These are phyloP conservation scores for Microbotryum lychnidis-dioicae DNA, from an alignment of 1,284 basidiomycete genomes.

Conservation along the genomic window DNA sequence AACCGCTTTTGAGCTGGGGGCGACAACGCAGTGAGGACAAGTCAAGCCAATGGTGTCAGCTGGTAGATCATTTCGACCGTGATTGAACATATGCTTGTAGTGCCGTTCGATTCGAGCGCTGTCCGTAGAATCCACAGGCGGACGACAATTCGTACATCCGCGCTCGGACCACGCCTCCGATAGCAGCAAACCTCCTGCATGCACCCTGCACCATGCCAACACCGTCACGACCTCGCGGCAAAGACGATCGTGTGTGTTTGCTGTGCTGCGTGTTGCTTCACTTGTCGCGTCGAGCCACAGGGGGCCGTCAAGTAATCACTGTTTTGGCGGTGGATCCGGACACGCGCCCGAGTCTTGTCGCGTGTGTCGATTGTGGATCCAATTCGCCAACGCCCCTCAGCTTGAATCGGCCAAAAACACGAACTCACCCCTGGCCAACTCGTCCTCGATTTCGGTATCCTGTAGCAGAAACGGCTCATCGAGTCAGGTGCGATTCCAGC, in stretches of 20 bases:
- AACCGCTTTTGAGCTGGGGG: constrained; percentile 81
- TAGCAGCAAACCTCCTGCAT: not conserved
- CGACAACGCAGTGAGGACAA: not conserved
- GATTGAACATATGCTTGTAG: no score
- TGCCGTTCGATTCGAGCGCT: no score
- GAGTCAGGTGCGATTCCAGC: not conserved
- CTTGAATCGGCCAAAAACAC: not conserved
- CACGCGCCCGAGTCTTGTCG: not conserved
- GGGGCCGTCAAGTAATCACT: not conserved
- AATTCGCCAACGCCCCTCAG: not conserved
- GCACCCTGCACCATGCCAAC: no score
- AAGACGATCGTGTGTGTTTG: no score
- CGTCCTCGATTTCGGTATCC: constrained; percentile 97
- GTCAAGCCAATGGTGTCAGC: no score
- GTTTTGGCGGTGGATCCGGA: not conserved
- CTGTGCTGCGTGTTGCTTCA: not conserved
- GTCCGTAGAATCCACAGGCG: no score
- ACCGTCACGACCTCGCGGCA: not conserved
- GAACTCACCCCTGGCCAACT: constrained; percentile 76
- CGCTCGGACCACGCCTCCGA: not conserved
- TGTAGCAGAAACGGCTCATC: not conserved
- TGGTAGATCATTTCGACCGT: no score
- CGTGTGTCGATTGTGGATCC: no score
- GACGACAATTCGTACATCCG: no score
- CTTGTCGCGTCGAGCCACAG: not conserved